Evolutionary conservation across 2,329 filamentous ascomycete genomes (phyloP).

Genomic region (Epichloe coenophiala): DNA sequence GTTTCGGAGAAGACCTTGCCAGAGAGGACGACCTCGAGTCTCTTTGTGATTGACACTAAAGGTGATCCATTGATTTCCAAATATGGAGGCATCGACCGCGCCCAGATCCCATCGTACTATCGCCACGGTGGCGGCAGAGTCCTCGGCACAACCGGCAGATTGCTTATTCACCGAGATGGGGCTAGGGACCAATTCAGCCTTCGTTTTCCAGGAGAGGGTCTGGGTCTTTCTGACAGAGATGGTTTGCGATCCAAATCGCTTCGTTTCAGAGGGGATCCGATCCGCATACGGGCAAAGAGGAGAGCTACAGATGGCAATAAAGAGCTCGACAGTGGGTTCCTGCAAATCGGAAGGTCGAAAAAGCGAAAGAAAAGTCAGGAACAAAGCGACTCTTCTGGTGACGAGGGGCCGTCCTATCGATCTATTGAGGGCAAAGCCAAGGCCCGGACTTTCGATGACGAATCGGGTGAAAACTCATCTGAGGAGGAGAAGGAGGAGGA

Average conservation of each 20-base stretch:
- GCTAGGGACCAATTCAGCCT: slow-evolving; percentile 42
- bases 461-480: slow-evolving; percentile 32
- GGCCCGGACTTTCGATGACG: slow-evolving; percentile 31
- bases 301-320: slow-evolving; percentile 7
- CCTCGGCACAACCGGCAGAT: slow-evolving; percentile 46
- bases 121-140: slow-evolving; percentile 56
- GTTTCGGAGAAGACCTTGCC: slow-evolving; percentile 1
- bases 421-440: slow-evolving; percentile 54
- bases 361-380: slow-evolving; percentile 26
- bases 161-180: slow-evolving; percentile 54
- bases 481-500: slow-evolving; percentile 13
- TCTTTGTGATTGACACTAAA: slow-evolving; percentile 54
- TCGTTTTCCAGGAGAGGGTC: slow-evolving; percentile 27
- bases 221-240: slow-evolving; percentile 27
- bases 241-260: slow-evolving; percentile 29
- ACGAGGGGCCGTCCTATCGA: slow-evolving; percentile 44
- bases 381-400: slow-evolving; percentile 27
- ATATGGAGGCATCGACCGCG: slow-evolving; percentile 57
- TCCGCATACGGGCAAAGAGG: slow-evolving; percentile 24
- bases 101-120: slow-evolving; percentile 56
- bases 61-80: slow-evolving; percentile 64
- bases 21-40: slow-evolving; percentile 9
- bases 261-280: slow-evolving; percentile 22
- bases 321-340: slow-evolving; percentile 29
- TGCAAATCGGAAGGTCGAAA: slow-evolving; percentile 29